phyloP scores from a whole-genome alignment of 768 basidiomycete genomes.

The Mycena leptocephala region DNA sequence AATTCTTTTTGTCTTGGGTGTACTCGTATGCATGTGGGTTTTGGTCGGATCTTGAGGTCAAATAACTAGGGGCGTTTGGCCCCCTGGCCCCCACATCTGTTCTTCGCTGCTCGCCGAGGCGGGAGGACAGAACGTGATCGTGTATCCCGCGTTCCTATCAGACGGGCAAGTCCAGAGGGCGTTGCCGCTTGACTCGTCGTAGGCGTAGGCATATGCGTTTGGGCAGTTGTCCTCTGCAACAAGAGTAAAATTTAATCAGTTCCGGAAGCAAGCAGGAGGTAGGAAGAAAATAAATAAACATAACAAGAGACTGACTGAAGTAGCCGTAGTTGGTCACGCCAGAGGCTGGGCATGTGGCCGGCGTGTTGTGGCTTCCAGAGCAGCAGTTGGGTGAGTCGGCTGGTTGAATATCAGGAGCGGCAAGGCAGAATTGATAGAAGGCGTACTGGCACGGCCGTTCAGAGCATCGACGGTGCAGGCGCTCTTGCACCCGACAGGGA shows the following conservation, averaged over 20 bases:
- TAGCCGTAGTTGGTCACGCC: too few species aligned
- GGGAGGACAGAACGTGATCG: slow-evolving; percentile 20
- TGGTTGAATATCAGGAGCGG: background rate
- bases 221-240: slow-evolving; percentile 27
- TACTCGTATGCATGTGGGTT: background rate
- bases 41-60: background rate
- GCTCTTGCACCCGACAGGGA: slow-evolving; percentile 19
- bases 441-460: background rate
- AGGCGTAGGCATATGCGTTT: slow-evolving; percentile 22
- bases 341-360: slow-evolving; percentile 26
- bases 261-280: too few species aligned
- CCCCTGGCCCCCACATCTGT: background rate
- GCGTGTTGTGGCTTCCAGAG: slow-evolving; percentile 16
- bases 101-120: background rate
- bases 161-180: slow-evolving; percentile 22
- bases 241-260: background rate
- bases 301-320: too few species aligned
- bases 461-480: slow-evolving; percentile 15
- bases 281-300: too few species aligned
- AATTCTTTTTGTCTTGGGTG: background rate
- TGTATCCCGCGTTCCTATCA: slow-evolving; percentile 12
- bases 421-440: background rate
- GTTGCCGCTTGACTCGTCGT: slow-evolving; percentile 16
- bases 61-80: background rate
- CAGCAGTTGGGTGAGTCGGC: slow-evolving; percentile 32